Base-by-base conservation (phyloP, 2,329 filamentous ascomycete species). In the Fusarium hainanense region DNA sequence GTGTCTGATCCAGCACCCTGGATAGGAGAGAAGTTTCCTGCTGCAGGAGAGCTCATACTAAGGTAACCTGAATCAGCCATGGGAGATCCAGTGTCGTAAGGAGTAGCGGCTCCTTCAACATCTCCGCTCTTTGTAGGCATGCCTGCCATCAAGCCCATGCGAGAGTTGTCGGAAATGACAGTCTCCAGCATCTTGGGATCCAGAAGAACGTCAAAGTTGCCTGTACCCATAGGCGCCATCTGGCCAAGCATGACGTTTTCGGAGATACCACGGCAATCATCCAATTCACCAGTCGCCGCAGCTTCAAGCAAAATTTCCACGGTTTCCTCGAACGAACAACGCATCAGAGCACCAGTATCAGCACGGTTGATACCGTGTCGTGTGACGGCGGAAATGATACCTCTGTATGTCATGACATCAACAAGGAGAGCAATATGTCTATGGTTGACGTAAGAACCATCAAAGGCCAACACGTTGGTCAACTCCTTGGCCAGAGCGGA, bases 371-470 rank as follows among this genome's bases (percentile, higher is more conserved):
- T 99, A 83, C 96, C 96, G 79, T 99, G 96, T 82, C 96, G 93
- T 58, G 96, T 99, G 69, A 99, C 95, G 16, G 96, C 95, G 80
- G 97, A 97, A 76, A 99, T 90, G 75, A 92, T 91, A 72, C 96
- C 96, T 76, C 96, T 89, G 76, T 97, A 94, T 28, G 94, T 98
- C 96, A 99, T 99, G 69, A 99, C 93, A 82, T 99, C 96, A 70
- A 97, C 94, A 55, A 99, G 87, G 37, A 99, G 89, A 49, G 94
- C 93, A 84, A 99, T 90, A 84, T 99, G 96, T 76, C 96, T 94
- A 83, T 98, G 94, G 80, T 99, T 99, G 87, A 99, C 96, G 79
- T 99, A 99, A 16, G 96, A 98, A 88, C 97, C 97, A 79, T 98
- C 96, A 79, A 99, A 99, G 27, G 96, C 94, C 83, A 99, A 83